Evolutionary conservation across 129 eudicot species (phyloP).

Genomic region (Scalesia atractyloides): DNA sequence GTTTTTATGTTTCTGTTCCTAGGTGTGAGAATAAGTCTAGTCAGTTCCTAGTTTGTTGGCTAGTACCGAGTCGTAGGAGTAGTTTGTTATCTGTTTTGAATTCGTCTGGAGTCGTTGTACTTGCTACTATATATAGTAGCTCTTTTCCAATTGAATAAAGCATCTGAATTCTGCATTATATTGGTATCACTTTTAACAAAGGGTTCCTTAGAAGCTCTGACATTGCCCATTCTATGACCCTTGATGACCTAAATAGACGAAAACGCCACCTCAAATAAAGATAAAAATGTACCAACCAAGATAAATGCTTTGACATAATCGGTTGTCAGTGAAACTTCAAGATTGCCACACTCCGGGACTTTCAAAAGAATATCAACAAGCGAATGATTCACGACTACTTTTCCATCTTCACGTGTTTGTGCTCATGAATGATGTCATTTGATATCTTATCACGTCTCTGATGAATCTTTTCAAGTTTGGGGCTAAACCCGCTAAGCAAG

Average conservation of each 20-base stretch:
- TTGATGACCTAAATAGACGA: constrained; percentile 26
- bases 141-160: too few relatives aligned
- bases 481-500: constrained; percentile 33
- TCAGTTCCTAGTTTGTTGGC: too few relatives aligned
- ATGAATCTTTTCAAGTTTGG: constrained; percentile 39
- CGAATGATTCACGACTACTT: constrained; percentile 21
- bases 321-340: constrained; percentile 34
- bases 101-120: too few relatives aligned
- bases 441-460: constrained; percentile 21
- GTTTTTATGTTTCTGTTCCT: too few relatives aligned
- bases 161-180: too few relatives aligned
- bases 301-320: constrained; percentile 42
- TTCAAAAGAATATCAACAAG: constrained; percentile 32
- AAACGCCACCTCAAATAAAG: constrained; percentile 7
- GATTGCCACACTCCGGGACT: constrained; percentile 22
- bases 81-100: too few relatives aligned
- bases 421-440: constrained; percentile 40
- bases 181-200: too few relatives aligned
- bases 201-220: constrained; percentile 35
- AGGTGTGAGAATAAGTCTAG: too few relatives aligned
- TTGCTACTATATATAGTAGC: too few relatives aligned
- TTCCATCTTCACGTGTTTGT: constrained; percentile 21
- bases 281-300: constrained; percentile 22
- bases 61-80: too few relatives aligned
- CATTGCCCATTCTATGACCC: constrained; percentile 38